Evolutionary conservation across 192 early-diverging fungal species (phyloP), one percentile per base, ranked within the genome.

Genomic region (Podila minutissima): DNA sequence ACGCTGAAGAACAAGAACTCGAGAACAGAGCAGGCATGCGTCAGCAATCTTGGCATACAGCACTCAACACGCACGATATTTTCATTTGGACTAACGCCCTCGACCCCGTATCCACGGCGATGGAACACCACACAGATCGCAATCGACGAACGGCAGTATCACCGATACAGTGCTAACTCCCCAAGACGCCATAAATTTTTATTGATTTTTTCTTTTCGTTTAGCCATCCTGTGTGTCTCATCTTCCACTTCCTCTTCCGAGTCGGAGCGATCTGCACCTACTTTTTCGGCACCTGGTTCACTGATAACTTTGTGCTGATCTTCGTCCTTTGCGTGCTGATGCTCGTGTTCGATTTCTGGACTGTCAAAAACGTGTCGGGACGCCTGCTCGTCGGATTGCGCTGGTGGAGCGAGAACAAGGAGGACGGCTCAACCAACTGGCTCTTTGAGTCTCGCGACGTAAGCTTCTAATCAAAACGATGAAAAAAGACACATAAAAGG

Each of bases 351-450:
- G 97, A 99, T 67, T 99, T 99, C 81, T 99, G 97, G 97, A 98
- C 96, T 0, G 96, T 98, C 20, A 99, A 99, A 83, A 99, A 99
- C 78, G 94, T 99, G 24, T 94, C 97, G 26, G 98, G 98, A 1
- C 91, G 98, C 60, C 85, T 98, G 49, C 88, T 99, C 57, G 98
- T 99, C 17, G 98, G 98, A 24, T 84, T 99, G 65, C 90, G 98
- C 71, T 99, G 98, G 98, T 99, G 98, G 98, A 99, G 97, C 85
- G 95, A 98, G 83, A 95, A 98, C 71, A 89, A 90, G 59, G 97
- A 97, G 58, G 98, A 98, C 83, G 98, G 98, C 35, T 90, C 94
- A 4, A 96, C 93, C 70, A 92, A 90, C 70, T 99, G 98, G 98
- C 90, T 96, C 19, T 99, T 98, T 89, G 98, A 99, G 81, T 94